Conservation (phyloP, 2,329 filamentous ascomycete genomes). For the Hypoxylon sp. region DNA sequence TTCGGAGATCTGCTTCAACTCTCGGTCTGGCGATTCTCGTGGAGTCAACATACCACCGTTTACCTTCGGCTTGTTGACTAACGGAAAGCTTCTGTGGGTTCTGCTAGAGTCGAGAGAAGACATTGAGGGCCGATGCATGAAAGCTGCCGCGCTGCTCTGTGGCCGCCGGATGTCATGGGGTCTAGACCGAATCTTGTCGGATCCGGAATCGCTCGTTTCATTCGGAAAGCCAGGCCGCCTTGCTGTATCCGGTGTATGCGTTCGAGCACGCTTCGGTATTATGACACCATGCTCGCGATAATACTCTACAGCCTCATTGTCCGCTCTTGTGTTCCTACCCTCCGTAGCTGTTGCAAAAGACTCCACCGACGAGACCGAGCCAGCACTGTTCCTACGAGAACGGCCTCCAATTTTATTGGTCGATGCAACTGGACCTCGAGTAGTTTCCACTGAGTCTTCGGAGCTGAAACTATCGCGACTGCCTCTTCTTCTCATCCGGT, state of each 20-base stretch:
- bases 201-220: slow-evolving; percentile 48
- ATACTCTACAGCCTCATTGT: slow-evolving; percentile 43
- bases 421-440: slow-evolving; percentile 62
- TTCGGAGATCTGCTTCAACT: slow-evolving; percentile 64
- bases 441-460: slow-evolving; percentile 74
- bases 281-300: slow-evolving; percentile 44
- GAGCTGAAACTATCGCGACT: slow-evolving; percentile 71
- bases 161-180: slow-evolving; percentile 62
- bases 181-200: slow-evolving; percentile 48
- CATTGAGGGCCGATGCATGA: slow-evolving; percentile 68
- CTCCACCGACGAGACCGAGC: slow-evolving; percentile 66
- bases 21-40: slow-evolving; percentile 65
- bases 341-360: slow-evolving; percentile 72
- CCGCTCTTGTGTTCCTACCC: slow-evolving; percentile 54
- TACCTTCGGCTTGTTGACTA: slow-evolving; percentile 67
- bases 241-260: slow-evolving; percentile 54
- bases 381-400: slow-evolving; percentile 62
- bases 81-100: slow-evolving; percentile 74
- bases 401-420: slow-evolving; percentile 45
- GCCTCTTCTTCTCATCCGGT: slow-evolving; percentile 61
- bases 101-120: slow-evolving; percentile 72
- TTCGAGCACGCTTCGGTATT: slow-evolving; percentile 48
- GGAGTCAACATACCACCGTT: slow-evolving; percentile 65
- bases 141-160: slow-evolving; percentile 58
- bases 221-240: slow-evolving; percentile 49